Conservation (phyloP, 2,329 filamentous ascomycete genomes). For the Trichoderma citrinoviride region DNA sequence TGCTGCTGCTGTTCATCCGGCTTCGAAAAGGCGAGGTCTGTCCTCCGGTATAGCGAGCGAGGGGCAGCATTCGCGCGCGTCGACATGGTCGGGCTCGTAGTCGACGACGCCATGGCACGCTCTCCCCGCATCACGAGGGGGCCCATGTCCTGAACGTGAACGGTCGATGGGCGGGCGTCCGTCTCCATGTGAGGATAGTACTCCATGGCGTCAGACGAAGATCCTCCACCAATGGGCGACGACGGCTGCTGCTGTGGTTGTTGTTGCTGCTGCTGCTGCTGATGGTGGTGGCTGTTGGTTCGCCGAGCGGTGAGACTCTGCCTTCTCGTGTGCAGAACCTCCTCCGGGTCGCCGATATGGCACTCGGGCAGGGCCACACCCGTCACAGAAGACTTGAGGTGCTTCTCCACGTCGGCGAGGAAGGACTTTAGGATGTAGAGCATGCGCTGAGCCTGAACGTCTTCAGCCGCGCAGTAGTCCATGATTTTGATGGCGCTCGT, state of each 20-base stretch:
- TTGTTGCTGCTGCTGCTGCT: too few relatives aligned
- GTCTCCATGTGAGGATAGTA: slow-evolving; percentile 6
- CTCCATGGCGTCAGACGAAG: slow-evolving; percentile 7
- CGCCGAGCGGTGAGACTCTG: slow-evolving; percentile 10
- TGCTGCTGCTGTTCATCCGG: background rate
- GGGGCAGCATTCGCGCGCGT: background rate
- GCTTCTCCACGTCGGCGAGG: slow-evolving; percentile 27
- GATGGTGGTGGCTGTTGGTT: background rate
- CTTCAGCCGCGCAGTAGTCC: slow-evolving; percentile 46
- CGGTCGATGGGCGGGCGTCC: background rate
- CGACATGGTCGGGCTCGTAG: background rate
- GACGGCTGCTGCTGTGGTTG: background rate
- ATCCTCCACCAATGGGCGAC: background rate
- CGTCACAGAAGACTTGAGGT: background rate
- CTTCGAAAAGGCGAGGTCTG: background rate
- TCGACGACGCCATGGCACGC: background rate
- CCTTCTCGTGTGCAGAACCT: slow-evolving; percentile 15
- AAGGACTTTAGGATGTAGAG: slow-evolving; percentile 51
- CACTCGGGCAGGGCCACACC: background rate
- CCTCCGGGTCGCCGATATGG: slow-evolving; percentile 11
- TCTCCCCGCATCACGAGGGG: slow-evolving; percentile 5
- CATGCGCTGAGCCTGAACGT: slow-evolving; percentile 50
- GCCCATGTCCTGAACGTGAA: background rate
- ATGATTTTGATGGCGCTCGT: slow-evolving; percentile 48
- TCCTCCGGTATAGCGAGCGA: background rate